Evolutionary conservation across 305 asterid species (phyloP), one percentile per base, ranked within the genome.

Genomic region (Ruellia speciosa): DNA sequence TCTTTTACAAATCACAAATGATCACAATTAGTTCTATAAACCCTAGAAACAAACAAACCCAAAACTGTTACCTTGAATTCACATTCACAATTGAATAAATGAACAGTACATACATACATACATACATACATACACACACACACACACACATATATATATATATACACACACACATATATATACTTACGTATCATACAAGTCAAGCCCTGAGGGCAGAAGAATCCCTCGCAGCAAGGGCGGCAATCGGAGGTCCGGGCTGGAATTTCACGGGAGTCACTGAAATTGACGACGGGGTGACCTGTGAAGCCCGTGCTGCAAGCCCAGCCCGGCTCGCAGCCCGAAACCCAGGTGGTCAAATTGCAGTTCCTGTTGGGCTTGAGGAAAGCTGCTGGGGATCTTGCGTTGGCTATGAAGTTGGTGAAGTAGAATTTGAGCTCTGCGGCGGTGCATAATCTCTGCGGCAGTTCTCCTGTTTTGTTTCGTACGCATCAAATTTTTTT

Each of bases 311-410:
- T 57, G 18, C 82, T 75, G 63, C 97, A 90, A 48, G 95, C 87
- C 97, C 96, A 90, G 28, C 97, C 97, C 7, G 96, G 94, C 67
- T 90, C 97, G 70, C 97, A 90, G 56, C 97, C 97, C 62, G 83
- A 39, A 54, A 75, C 72, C 96, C 97, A 90, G 4, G 76, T 57
- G 13, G 84, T 49, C 16, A 75, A 55, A 45, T 90, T 84, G 58
- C 97, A 90, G 75, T 90, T 90, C 64, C 48, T 64, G 71, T 87
- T 87, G 54, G 89, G 93, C 62, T 60, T 76, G 5, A 89, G 65
- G 69, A 75, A 84, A 60, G 80, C 72, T 15, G 77, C 46, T 18
- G 79, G 47, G 15, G 81, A 63, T 53, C 56, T 58, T 3, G 72
- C 20, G 7, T 50, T 74, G 35, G 78, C 80, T 5, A 79, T 65